Evolutionary conservation across 306 rosid genomes (phyloP).

Genomic region (Psophocarpus tetragonolobus): DNA sequence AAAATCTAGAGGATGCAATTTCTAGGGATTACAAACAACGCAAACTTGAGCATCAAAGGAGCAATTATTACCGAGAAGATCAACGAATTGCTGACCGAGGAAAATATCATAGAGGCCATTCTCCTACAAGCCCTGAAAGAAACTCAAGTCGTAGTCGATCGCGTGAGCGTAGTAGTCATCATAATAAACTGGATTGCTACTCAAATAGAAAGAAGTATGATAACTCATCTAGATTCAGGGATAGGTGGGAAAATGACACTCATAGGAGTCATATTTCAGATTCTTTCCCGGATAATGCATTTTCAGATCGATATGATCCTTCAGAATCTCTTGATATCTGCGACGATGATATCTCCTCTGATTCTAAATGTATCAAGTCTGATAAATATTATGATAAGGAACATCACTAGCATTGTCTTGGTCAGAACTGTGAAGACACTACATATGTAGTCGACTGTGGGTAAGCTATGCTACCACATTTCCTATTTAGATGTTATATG

Average conservation of each 20-base stretch:
- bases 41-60: conserved; percentile 37
- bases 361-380: conserved; percentile 30
- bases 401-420: not conserved
- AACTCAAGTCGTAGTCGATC: conserved; percentile 44
- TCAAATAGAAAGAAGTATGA: conserved; percentile 38
- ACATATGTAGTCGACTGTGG: conserved; percentile 19
- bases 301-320: conserved; percentile 78
- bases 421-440: conserved; percentile 14
- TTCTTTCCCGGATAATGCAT: conserved; percentile 37
- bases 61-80: conserved; percentile 43
- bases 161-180: conserved; percentile 38
- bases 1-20: conserved; percentile 34
- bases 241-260: conserved; percentile 40
- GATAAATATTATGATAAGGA: conserved; percentile 33
- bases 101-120: conserved; percentile 39
- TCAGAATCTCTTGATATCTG: conserved; percentile 43
- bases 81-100: conserved; percentile 27
- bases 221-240: conserved; percentile 43
- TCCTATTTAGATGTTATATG: conserved; percentile 31
- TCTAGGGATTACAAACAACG: conserved; percentile 40
- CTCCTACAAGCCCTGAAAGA: conserved; percentile 61
- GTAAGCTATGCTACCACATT: conserved; percentile 48
- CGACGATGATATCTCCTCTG: conserved; percentile 48
- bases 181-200: conserved; percentile 41
- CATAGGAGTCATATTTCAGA: conserved; percentile 43